Evolutionary conservation across 805 yeast genomes (phyloP), one percentile per base, ranked within the genome.

Genomic region (Pichia insulana): DNA sequence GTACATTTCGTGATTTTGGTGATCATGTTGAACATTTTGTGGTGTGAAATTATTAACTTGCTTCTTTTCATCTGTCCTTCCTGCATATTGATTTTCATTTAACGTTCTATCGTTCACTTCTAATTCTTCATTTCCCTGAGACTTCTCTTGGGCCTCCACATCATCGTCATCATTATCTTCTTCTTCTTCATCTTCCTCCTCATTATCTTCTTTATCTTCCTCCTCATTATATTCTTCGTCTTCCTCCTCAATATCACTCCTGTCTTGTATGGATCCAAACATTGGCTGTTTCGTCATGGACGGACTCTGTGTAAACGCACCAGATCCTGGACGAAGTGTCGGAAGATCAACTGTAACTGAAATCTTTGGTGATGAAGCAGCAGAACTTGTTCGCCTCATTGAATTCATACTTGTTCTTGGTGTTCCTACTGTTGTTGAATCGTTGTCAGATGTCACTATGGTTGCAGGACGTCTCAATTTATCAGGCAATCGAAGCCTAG

Each of bases 311-410:
- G 38, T 4, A n/a, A 28, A 28, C 31, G 15, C 16, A 4, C 45
- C 45, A 16, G 34, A 19, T 26, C 39, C 34, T 30, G 45, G 45
- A 12, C 41, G 37, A n/a, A 42, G 30, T 2, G 45, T 42, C 6
- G 45, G 45, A 10, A 42, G 20, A 35, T 38, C 42, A 20, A 42
- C 45, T 16, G 45, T 33, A 12, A 42, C 27, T 27, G 41, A 32
- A 15, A 32, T 11, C 15, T 30, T 30, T 30, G 33, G 17, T 16
- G 33, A n/a, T 6, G 17, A n/a, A n/a, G 33, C 17, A 30, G 33
- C 9, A n/a, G 33, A 16, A 7, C 17, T 16, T n/a, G 33, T n/a
- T 30, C 37, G 11, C 12, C 33, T 37, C 42, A 39, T 37, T 5
- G 7, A 7, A n/a, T 5, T 5, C 5, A 9, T 16, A n/a, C 17